Conservation (phyloP, 371 early-diverging fungal genomes). For the Capillidium heterosporum region DNA sequence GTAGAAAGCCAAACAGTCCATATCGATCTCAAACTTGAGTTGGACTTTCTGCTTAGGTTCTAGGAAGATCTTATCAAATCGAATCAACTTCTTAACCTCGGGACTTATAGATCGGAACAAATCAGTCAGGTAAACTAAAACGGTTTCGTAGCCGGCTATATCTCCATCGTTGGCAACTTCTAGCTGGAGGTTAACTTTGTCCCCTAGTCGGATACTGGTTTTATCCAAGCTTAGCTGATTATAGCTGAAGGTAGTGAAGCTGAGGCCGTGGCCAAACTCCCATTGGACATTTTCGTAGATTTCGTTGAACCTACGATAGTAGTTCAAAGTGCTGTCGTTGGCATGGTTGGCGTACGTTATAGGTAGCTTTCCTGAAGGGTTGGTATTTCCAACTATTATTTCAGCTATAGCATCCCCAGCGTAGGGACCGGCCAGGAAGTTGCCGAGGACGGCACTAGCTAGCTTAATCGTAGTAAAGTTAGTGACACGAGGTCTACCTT, state of each 20-base stretch:
- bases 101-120: neutral
- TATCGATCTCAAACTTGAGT: constrained; percentile 20
- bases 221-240: constrained; percentile 13
- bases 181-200: constrained; percentile 12
- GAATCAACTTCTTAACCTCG: neutral
- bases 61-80: neutral
- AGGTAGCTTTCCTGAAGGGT: constrained; percentile 25
- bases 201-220: neutral
- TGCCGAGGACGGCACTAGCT: neutral
- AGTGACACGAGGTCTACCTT: constrained; percentile 6
- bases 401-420: constrained; percentile 29
- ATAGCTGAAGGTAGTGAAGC: constrained; percentile 20
- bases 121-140: constrained; percentile 13
- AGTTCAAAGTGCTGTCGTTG: constrained; percentile 13
- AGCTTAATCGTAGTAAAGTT: neutral
- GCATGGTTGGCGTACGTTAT: constrained; percentile 35
- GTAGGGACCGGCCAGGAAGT: constrained; percentile 1
- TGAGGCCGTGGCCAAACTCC: constrained; percentile 38
- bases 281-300: constrained; percentile 14
- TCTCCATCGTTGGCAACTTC: constrained; percentile 27
- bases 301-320: constrained; percentile 12
- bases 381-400: constrained; percentile 20
- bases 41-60: constrained; percentile 16
- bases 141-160: constrained; percentile 28
- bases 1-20: neutral